Base-by-base conservation (phyloP, 2,329 filamentous ascomycete species). In the Claviceps quebecensis region DNA sequence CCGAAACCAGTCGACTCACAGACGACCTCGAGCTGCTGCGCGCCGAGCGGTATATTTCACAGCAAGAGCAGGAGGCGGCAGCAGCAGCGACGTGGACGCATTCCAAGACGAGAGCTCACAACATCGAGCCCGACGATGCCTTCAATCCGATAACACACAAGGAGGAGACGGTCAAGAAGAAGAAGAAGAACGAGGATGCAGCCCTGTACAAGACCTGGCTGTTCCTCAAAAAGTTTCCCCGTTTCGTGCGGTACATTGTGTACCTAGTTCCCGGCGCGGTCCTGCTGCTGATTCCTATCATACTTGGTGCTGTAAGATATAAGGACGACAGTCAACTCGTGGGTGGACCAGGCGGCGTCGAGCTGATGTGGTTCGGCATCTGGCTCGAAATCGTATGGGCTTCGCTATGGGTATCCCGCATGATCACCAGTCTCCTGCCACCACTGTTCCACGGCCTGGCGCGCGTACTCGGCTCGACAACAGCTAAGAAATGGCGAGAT, bases 301-400 rank as follows among this genome's bases (percentile, higher is more conserved):
- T 77, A 6, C 61, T 74, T 40, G 73, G 71, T 23, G 60, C 62
- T 14, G 66, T 68, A 34, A 69, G 62, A n/a, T 64, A 69, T 26
- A 58, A 67, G n/a, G 53, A 66, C 2, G 56, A 64, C 4, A 61
- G 63, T n/a, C 61, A 67, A 13, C 63, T 84, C 1, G 80, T 77
- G 13, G 76, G 76, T 6, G 76, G 75, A 1, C 77, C 84, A 2
- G 88, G 88, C 1, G 87, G 84, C 19, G 88, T 95, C 0, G 63
- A 80, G 55, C 71, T 96, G 45, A 71, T 88, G 54, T 97, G 91
- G 91, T 96, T 97, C 62, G 86, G 86, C 34, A 88, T 96, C 55
- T 97, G 91, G 91, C 75, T 96, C 17, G 87, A 95, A 66, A 87
- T 95, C 43, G 76, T 96, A 26, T 97, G 91, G 91, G 74, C 91